A percentile compares a stretch with the other conserved stretches of the same genome.
These are phyloP conservation scores for Talaromyces albobiverticillius DNA, from an alignment of 2,329 filamentous ascomycete species.

Conservation along the genomic window DNA sequence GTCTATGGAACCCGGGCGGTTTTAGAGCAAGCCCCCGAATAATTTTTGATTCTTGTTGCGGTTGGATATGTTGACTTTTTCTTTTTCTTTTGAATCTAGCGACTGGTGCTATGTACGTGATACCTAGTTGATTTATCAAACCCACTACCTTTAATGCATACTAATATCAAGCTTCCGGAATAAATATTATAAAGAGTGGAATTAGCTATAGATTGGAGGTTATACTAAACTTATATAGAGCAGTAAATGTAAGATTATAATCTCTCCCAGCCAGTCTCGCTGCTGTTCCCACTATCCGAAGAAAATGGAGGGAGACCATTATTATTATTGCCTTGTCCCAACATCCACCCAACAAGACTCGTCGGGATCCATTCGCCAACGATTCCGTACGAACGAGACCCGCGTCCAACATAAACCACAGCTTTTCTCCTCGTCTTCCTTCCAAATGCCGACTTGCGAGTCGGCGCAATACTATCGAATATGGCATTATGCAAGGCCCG, in stretches of 20 bases:
- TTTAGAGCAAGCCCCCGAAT: neutral
- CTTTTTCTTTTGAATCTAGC: too few relatives aligned
- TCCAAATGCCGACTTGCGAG: conserved; percentile 39
- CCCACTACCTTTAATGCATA: too few relatives aligned
- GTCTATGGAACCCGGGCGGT: neutral
- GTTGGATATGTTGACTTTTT: neutral
- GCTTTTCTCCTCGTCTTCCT: conserved; percentile 39
- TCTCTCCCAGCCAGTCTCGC: conserved; percentile 36
- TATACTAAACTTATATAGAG: too few relatives aligned
- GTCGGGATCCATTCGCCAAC: conserved; percentile 78
- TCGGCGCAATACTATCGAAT: conserved; percentile 76
- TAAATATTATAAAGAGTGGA: neutral
- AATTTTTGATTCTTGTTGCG: neutral
- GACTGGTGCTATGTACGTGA: neutral
- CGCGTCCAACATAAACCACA: conserved; percentile 77
- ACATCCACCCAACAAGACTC: conserved; percentile 85
- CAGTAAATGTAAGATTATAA: conserved; percentile 18
- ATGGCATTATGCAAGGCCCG: conserved; percentile 80
- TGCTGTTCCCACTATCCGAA: conserved; percentile 29
- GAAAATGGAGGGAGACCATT: conserved; percentile 51
- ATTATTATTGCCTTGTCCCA: conserved; percentile 60
- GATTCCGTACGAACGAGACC: conserved; percentile 78
- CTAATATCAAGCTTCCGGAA: neutral
- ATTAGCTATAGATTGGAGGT: neutral
- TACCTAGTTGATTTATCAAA: neutral